Conservation (phyloP, 352 stramenopile genomes). For the Blastocystis sp. region DNA sequence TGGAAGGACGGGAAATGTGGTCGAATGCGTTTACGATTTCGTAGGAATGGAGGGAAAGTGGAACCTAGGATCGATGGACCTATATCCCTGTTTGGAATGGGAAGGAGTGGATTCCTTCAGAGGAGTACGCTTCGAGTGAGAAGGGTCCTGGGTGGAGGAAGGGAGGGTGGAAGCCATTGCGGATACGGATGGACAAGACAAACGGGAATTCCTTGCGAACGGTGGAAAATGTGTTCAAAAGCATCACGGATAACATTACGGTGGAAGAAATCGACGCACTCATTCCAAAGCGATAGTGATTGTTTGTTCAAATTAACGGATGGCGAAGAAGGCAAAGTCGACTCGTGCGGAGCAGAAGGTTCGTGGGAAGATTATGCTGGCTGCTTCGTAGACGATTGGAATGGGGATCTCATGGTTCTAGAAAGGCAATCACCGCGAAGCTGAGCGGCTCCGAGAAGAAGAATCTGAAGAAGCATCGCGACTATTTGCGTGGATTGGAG, state of each 20-base stretch:
- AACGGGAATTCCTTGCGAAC: neutral
- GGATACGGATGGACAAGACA: slow-evolving; percentile 38
- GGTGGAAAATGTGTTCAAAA: slow-evolving; percentile 45
- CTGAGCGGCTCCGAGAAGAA: slow-evolving; percentile 4
- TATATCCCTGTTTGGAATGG: slow-evolving; percentile 46
- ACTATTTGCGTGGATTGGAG: slow-evolving; percentile 43
- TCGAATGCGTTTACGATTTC: slow-evolving; percentile 26
- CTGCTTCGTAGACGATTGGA: neutral
- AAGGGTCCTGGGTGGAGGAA: slow-evolving; percentile 53
- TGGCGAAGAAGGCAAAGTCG: slow-evolving; percentile 27
- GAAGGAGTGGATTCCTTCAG: neutral
- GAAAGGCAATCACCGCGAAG: neutral
- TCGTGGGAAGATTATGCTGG: neutral
- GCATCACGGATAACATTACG: slow-evolving; percentile 44
- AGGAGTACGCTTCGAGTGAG: neutral
- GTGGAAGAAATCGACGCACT: slow-evolving; percentile 18
- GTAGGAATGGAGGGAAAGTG: neutral
- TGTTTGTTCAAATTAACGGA: neutral
- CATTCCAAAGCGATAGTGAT: neutral
- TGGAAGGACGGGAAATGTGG: neutral
- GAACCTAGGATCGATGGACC: slow-evolving; percentile 24
- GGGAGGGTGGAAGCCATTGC: slow-evolving; percentile 53
- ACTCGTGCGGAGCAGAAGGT: slow-evolving; percentile 1
- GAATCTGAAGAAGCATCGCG: slow-evolving; percentile 29
- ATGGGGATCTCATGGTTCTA: neutral